phyloP scores from a whole-genome alignment of 208 protist species.

The Wallacemonas collosoma region DNA sequence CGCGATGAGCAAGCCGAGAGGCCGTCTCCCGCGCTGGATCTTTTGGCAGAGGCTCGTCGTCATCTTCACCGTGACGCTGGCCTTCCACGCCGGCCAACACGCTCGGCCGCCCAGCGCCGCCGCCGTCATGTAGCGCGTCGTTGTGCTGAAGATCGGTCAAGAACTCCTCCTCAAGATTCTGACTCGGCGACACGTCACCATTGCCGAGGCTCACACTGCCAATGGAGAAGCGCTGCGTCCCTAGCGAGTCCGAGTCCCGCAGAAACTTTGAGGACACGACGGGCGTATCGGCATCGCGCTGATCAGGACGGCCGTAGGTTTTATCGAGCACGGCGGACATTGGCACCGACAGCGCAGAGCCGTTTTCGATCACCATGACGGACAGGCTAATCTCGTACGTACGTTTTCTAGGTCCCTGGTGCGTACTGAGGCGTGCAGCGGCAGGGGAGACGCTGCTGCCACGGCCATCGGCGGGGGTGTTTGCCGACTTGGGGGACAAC shows the following conservation, averaged over 20 bases:
- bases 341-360: constrained; percentile 68
- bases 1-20: constrained; percentile 43
- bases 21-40: constrained; percentile 36
- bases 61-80: background rate
- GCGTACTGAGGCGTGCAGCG: constrained; percentile 11
- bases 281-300: constrained; percentile 86
- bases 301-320: constrained; percentile 69
- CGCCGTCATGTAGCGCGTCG: background rate
- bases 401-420: constrained; percentile 12
- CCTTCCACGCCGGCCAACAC: constrained; percentile 21
- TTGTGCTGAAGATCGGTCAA: constrained; percentile 12
- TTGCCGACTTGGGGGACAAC: constrained; percentile 17
- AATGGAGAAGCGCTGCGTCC: constrained; percentile 56
- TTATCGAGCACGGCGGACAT: constrained; percentile 79
- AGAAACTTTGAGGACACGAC: constrained; percentile 63
- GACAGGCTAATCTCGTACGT: constrained; percentile 79
- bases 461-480: background rate
- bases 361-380: constrained; percentile 90
- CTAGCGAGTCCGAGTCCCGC: constrained; percentile 47
- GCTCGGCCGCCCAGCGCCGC: constrained; percentile 20
- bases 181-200: constrained; percentile 30
- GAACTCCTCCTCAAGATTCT: constrained; percentile 49
- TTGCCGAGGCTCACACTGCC: constrained; percentile 25
- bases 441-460: constrained; percentile 27
- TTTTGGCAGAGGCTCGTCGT: constrained; percentile 44